Percentiles rank a stretch among this genome's conserved stretches.
Evolutionary conservation across 192 early-diverging fungal genomes (phyloP).

Genomic region (Backusella morwellensis): DNA sequence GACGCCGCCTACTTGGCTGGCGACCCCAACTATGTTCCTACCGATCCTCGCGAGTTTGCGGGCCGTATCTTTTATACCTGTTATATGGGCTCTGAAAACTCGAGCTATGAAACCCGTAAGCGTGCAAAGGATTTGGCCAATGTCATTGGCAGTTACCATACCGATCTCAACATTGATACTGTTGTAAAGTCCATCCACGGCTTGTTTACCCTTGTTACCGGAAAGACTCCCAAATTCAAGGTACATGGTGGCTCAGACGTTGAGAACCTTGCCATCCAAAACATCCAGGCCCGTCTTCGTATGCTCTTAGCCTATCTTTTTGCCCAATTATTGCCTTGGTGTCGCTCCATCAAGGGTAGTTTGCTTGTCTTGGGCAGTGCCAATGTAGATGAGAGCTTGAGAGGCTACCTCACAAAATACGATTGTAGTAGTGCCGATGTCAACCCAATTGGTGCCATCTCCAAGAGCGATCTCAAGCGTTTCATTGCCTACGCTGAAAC

Average conservation of each 20-base stretch:
- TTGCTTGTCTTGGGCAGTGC: constrained; percentile 92
- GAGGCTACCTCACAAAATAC: constrained; percentile 98
- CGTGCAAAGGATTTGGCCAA: constrained; percentile 81
- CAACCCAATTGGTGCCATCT: constrained; percentile 95
- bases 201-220: constrained; percentile 76
- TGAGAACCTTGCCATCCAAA: constrained; percentile 96
- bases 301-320: constrained; percentile 97
- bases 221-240: constrained; percentile 71
- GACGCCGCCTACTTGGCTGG: constrained; percentile 72
- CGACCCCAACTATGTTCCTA: constrained; percentile 63
- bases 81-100: constrained; percentile 96
- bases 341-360: constrained; percentile 57
- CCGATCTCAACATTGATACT: constrained; percentile 86
- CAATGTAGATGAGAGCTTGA: constrained; percentile 97
- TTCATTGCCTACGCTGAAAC: constrained; percentile 75
- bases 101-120: constrained; percentile 76
- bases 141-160: constrained; percentile 88
- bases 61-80: constrained; percentile 88
- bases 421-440: constrained; percentile 97
- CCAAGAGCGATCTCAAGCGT: constrained; percentile 81
- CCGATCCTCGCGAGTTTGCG: constrained; percentile 79
- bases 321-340: constrained; percentile 95
- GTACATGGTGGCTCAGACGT: constrained; percentile 79
- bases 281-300: constrained; percentile 92
- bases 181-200: constrained; percentile 72